Percentiles rank a stretch among this genome's conserved stretches.
These are phyloP conservation scores for Phlebopus sp. DNA, from an alignment of 1,284 basidiomycete genomes.

Conservation along the genomic window DNA sequence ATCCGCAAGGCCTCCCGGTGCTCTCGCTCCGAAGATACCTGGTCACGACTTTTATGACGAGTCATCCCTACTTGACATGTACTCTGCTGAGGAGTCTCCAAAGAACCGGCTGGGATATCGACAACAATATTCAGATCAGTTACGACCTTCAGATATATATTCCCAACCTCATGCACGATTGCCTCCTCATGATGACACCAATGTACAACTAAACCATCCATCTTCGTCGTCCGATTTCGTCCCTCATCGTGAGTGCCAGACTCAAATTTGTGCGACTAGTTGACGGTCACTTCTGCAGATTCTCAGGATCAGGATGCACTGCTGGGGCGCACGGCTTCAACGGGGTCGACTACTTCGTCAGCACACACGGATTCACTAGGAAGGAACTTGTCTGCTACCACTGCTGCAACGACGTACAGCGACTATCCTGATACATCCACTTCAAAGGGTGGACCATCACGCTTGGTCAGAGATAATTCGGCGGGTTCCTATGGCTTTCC, in stretches of 20 bases:
- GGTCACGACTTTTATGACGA: constrained; percentile 30
- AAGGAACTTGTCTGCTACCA: constrained; percentile 27
- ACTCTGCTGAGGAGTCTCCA: constrained; percentile 20
- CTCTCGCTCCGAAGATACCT: constrained; percentile 33
- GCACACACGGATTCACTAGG: constrained; percentile 23
- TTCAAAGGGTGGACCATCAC: constrained; percentile 15
- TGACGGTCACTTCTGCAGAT: constrained; percentile 9
- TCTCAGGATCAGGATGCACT: constrained; percentile 16
- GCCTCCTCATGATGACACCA: constrained; percentile 15
- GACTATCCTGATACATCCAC: constrained; percentile 13
- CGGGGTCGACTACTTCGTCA: constrained; percentile 32
- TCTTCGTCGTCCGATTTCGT: constrained; percentile 22
- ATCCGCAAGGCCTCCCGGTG: constrained; percentile 34
- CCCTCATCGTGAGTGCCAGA: constrained; percentile 19
- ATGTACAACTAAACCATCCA: constrained; percentile 10
- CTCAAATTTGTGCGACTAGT: not conserved
- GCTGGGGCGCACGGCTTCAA: constrained; percentile 31
- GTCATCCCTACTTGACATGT: constrained; percentile 23
- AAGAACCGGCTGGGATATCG: constrained; percentile 22
- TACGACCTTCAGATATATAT: constrained; percentile 21
- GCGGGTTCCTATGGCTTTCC: constrained; percentile 19
- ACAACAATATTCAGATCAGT: constrained; percentile 19
- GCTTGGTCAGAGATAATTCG: constrained; percentile 16
- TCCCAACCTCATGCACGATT: constrained; percentile 12
- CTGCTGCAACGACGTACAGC: constrained; percentile 24